Conservation (phyloP, 2,329 filamentous ascomycete genomes). For the Penicillium freii region DNA sequence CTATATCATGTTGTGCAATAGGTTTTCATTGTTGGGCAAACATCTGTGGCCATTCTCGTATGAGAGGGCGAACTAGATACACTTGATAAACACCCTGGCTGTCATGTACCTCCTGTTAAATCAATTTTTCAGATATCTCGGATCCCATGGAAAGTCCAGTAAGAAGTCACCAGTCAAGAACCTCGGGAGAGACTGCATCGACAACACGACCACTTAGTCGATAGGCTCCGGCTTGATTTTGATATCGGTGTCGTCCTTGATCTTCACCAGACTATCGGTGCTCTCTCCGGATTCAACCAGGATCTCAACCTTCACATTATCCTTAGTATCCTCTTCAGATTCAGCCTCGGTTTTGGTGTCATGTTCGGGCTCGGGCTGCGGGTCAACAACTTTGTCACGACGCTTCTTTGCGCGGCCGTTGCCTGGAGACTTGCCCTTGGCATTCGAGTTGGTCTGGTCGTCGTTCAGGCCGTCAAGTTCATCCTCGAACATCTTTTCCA, state of each 20-base stretch:
- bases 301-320: not conserved
- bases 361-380: not conserved
- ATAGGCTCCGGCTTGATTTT: not conserved
- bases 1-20: not conserved
- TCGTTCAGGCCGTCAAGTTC: not conserved
- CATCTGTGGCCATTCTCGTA: not conserved
- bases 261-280: not conserved
- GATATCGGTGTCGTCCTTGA: not conserved
- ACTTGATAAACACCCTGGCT: not conserved
- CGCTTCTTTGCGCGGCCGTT: not conserved
- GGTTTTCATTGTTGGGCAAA: not conserved
- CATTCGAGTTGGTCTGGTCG: not conserved
- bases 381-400: not conserved
- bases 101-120: not conserved
- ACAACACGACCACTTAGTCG: not conserved
- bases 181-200: not conserved
- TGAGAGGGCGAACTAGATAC: not conserved
- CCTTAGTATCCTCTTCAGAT: not conserved
- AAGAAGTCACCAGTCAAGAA: not conserved
- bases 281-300: not conserved
- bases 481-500: not conserved
- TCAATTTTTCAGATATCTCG: not conserved
- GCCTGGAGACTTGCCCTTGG: not conserved
- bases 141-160: no score
- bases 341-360: not conserved